Evolutionary conservation across 495 filamentous ascomycete species (phyloP).

Genomic region (Recurvomyces mirabilis): DNA sequence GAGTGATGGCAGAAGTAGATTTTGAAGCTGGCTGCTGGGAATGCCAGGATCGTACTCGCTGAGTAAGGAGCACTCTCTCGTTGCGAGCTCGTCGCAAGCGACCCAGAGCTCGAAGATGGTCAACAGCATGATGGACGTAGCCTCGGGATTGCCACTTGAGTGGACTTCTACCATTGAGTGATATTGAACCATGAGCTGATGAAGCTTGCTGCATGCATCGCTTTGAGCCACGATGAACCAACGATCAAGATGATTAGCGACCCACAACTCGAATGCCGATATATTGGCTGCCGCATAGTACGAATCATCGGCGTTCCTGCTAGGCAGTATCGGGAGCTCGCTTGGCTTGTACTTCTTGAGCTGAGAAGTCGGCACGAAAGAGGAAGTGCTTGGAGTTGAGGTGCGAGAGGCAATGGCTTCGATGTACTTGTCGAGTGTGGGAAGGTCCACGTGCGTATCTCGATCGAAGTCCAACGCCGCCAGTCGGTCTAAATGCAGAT

Average conservation of each 20-base stretch:
- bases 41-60: constrained; percentile 9
- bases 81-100: not conserved
- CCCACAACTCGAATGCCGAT: too few relatives aligned
- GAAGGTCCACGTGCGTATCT: not conserved
- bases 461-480: not conserved
- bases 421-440: not conserved
- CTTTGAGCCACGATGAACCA: not conserved
- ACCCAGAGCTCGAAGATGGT: constrained; percentile 15
- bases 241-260: too few relatives aligned
- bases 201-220: not conserved
- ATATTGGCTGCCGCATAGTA: too few relatives aligned
- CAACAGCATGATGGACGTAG: constrained; percentile 1
- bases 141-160: constrained; percentile 4
- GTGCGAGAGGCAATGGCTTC: not conserved
- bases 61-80: not conserved
- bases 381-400: not conserved
- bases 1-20: constrained; percentile 9
- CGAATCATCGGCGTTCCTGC: too few relatives aligned
- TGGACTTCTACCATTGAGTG: not conserved
- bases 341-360: not conserved
- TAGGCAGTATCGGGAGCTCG: not conserved
- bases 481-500: not conserved
- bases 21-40: constrained; percentile 7
- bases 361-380: not conserved
- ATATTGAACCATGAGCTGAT: not conserved